Percentiles rank a stretch among this genome's conserved stretches.
Evolutionary conservation across 2,329 filamentous ascomycete species (phyloP).

Genomic region (Colletotrichum neosansevieriae): DNA sequence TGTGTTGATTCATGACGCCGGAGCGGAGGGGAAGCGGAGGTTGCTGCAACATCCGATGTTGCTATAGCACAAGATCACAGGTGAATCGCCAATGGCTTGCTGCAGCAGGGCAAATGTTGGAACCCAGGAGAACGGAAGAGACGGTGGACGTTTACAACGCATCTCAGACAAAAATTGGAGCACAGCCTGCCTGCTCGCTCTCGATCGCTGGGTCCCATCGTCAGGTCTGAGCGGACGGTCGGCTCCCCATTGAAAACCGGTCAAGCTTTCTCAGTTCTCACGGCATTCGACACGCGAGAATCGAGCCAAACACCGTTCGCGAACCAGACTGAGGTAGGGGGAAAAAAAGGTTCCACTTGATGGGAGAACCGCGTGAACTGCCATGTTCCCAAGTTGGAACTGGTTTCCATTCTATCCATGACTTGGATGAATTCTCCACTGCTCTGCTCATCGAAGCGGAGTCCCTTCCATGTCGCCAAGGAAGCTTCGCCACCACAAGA

Average conservation of each 20-base stretch:
- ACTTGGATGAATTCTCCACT: slow-evolving; percentile 15
- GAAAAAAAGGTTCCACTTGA: too few relatives aligned
- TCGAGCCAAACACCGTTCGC: too few relatives aligned
- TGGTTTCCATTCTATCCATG: not conserved
- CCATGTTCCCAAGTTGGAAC: too few relatives aligned
- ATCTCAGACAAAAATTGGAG: not conserved
- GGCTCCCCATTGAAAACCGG: slow-evolving; percentile 9
- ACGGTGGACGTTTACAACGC: not conserved
- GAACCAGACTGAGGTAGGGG: too few relatives aligned
- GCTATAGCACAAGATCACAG: not conserved
- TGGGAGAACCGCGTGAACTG: too few relatives aligned
- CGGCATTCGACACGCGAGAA: too few relatives aligned
- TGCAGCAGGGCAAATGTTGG: not conserved
- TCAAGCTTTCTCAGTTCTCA: slow-evolving; percentile 22
- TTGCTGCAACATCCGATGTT: not conserved
- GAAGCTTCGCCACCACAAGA: slow-evolving; percentile 39
- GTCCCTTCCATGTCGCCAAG: slow-evolving; percentile 31
- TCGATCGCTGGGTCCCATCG: not conserved
- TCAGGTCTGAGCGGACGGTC: slow-evolving; percentile 10
- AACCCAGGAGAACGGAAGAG: slow-evolving; percentile 11
- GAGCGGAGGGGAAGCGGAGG: too few relatives aligned
- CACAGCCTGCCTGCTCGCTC: not conserved
- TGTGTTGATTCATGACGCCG: too few relatives aligned
- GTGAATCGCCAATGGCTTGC: not conserved
- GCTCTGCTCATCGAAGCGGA: not conserved